A percentile compares a stretch with the other conserved stretches of the same genome.
Conservation (phyloP, 345 rosid species). For the Psidium guajava region DNA sequence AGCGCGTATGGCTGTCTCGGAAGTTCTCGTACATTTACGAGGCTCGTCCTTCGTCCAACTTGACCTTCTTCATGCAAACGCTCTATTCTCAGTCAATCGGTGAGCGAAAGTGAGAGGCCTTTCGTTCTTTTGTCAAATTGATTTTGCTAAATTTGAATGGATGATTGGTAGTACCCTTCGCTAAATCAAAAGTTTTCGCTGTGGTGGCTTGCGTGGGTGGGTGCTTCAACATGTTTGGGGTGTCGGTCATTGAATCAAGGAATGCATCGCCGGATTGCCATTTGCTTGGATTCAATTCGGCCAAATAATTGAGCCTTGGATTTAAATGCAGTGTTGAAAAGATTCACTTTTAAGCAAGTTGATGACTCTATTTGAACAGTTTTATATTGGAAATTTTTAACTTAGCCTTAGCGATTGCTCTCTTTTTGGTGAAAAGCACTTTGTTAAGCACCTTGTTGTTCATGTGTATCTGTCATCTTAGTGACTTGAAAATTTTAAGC, state of each 20-base stretch:
- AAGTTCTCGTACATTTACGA: constrained; percentile 13
- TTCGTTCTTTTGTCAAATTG: background rate
- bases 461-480: background rate
- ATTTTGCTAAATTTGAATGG: background rate
- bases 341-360: background rate
- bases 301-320: background rate
- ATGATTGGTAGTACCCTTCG: background rate
- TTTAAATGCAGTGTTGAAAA: background rate
- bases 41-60: constrained; percentile 7
- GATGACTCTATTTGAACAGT: background rate
- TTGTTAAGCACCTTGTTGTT: background rate
- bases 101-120: background rate
- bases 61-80: constrained; percentile 13
- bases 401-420: background rate
- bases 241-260: background rate
- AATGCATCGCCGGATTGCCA: background rate
- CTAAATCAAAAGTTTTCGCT: background rate
- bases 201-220: background rate
- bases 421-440: background rate
- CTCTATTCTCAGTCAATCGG: constrained; percentile 11
- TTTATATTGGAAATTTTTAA: background rate
- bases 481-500: background rate
- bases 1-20: constrained; percentile 7
- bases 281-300: background rate
- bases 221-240: background rate